These are phyloP conservation scores for Darksidea phi DNA, from an alignment of 495 filamentous ascomycete species.

Conservation along the genomic window DNA sequence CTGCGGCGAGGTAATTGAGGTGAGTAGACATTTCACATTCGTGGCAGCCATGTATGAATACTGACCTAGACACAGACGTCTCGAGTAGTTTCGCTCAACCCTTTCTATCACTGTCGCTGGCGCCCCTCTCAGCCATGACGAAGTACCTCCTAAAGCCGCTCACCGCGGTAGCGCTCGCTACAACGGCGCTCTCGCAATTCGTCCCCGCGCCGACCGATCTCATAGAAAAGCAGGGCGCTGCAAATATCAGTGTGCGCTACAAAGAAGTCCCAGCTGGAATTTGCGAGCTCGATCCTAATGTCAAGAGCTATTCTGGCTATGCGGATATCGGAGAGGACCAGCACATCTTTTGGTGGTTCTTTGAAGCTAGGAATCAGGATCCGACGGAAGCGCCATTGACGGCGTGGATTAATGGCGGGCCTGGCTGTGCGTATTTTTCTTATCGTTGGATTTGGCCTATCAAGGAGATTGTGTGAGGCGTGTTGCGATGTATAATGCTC, in stretches of 20 bases:
- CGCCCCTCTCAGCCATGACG: too few relatives aligned
- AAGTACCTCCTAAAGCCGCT: neutral
- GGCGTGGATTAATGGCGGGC: slow-evolving; percentile 68
- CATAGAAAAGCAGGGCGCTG: slow-evolving; percentile 52
- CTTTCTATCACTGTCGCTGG: too few relatives aligned
- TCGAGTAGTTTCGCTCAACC: too few relatives aligned
- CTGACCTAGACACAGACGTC: too few relatives aligned
- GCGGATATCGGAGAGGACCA: slow-evolving; percentile 60
- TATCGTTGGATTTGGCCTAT: too few relatives aligned
- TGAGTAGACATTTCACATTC: too few relatives aligned
- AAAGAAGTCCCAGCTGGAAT: slow-evolving; percentile 63
- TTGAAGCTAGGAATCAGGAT: slow-evolving; percentile 47
- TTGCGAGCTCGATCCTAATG: slow-evolving; percentile 63
- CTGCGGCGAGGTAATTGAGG: neutral
- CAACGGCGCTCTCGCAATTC: slow-evolving; percentile 51
- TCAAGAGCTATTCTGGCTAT: slow-evolving; percentile 67
- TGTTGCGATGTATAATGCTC: too few relatives aligned
- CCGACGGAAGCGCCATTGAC: slow-evolving; percentile 47
- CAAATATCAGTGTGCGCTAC: slow-evolving; percentile 53
- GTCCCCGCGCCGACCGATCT: slow-evolving; percentile 58
- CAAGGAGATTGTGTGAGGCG: too few relatives aligned
- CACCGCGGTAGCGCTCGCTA: slow-evolving; percentile 15
- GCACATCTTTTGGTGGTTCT: slow-evolving; percentile 62
- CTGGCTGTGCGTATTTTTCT: slow-evolving; percentile 38
- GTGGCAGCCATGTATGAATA: too few relatives aligned